These are phyloP conservation scores for Amaranthus hypochondriacus DNA, from an alignment of 148 eudicot genomes.

Conservation along the genomic window DNA sequence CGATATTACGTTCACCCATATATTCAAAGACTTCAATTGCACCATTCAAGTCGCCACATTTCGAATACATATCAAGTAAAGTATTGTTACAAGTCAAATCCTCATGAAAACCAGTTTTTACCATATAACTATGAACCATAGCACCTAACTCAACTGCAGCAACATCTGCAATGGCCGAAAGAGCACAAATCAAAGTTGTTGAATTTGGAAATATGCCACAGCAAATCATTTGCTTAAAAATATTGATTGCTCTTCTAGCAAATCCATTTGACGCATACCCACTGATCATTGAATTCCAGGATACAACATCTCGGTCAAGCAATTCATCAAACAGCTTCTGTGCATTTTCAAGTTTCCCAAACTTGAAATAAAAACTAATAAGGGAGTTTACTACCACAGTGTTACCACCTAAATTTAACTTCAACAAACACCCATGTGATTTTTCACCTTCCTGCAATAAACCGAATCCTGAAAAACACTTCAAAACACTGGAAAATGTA, in stretches of 20 bases:
- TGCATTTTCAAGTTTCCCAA: slow-evolving; percentile 44
- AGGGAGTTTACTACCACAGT: slow-evolving; percentile 53
- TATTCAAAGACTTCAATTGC: slow-evolving; percentile 34
- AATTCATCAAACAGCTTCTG: slow-evolving; percentile 50
- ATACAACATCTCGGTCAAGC: slow-evolving; percentile 50
- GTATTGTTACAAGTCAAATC: slow-evolving; percentile 44
- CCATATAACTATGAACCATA: slow-evolving; percentile 45
- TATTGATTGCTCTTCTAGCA: slow-evolving; percentile 34
- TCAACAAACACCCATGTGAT: slow-evolving; percentile 51
- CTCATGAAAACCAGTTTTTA: slow-evolving; percentile 36
- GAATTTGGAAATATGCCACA: slow-evolving; percentile 35
- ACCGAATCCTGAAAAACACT: slow-evolving; percentile 51
- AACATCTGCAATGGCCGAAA: slow-evolving; percentile 41
- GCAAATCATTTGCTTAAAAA: slow-evolving; percentile 42
- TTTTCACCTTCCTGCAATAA: slow-evolving; percentile 36
- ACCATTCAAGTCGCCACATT: slow-evolving; percentile 44
- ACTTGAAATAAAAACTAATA: slow-evolving; percentile 47
- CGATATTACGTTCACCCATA: slow-evolving; percentile 45
- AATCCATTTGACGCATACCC: slow-evolving; percentile 47
- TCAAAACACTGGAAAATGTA: slow-evolving; percentile 57
- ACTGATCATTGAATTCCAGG: slow-evolving; percentile 78
- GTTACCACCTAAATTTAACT: slow-evolving; percentile 36
- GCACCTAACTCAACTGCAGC: slow-evolving; percentile 22
- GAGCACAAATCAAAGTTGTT: slow-evolving; percentile 44
- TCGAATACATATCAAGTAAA: slow-evolving; percentile 56